Conservation (phyloP, 2,329 filamentous ascomycete genomes). For the Metarhizium rileyi region DNA sequence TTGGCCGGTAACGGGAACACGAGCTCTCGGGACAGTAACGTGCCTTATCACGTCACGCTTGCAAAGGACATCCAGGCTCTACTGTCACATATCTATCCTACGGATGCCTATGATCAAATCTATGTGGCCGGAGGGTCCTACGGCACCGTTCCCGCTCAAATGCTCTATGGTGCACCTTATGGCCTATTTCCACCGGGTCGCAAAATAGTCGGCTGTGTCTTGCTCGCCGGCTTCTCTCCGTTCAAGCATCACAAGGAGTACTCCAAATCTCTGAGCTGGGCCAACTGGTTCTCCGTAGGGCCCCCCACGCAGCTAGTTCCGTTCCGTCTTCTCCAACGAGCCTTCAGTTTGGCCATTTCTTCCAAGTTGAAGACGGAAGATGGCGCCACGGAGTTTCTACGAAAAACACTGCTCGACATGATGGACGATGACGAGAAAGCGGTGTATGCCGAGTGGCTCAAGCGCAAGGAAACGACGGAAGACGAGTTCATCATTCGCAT, state of each 20-base stretch:
- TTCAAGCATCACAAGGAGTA: constrained; percentile 11
- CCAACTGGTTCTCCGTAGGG: constrained; percentile 12
- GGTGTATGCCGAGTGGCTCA: constrained; percentile 4
- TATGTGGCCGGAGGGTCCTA: constrained; percentile 14
- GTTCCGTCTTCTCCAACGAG: constrained; percentile 10
- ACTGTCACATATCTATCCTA: constrained; percentile 11
- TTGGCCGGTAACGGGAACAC: constrained; percentile 11
- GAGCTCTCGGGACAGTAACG: constrained; percentile 4
- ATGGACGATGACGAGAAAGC: constrained; percentile 11
- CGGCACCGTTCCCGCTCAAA: constrained; percentile 14
- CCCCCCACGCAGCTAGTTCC: constrained; percentile 8
- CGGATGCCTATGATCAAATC: constrained; percentile 7
- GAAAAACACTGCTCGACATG: constrained; percentile 5
- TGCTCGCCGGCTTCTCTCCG: constrained; percentile 12
- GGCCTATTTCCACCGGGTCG: constrained; percentile 11
- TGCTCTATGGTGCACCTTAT: constrained; percentile 14
- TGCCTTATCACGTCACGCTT: constrained; percentile 9
- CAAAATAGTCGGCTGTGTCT: constrained; percentile 10
- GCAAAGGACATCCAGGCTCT: constrained; percentile 9
- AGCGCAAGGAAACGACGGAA: constrained; percentile 5
- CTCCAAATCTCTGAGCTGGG: constrained; percentile 11
- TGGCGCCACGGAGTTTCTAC: constrained; percentile 10
- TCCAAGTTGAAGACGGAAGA: constrained; percentile 8
- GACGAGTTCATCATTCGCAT: constrained; percentile 6
- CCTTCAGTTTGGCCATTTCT: constrained; percentile 7